Evolutionary conservation across 2,329 filamentous ascomycete species (phyloP).

Genomic region (Diaporthe vexans): DNA sequence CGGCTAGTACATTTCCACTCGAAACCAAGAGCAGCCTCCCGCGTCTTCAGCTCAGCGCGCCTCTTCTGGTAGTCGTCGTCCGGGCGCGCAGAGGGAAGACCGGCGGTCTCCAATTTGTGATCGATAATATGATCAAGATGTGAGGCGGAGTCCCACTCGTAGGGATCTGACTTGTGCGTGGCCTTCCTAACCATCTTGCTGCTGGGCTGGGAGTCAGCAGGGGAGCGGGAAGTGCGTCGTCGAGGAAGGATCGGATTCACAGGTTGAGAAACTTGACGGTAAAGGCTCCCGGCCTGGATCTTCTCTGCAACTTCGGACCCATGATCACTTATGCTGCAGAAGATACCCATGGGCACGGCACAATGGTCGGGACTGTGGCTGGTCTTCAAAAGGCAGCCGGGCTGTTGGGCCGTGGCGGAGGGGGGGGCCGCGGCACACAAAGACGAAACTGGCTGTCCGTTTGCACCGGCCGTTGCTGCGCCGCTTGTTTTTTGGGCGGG

Average conservation of each 20-base stretch:
- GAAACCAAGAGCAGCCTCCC: slow-evolving; percentile 57
- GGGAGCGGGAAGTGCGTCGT: slow-evolving; percentile 1
- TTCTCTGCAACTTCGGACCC: slow-evolving; percentile 37
- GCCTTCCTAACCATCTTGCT: slow-evolving; percentile 31
- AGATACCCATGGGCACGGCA: slow-evolving; percentile 24
- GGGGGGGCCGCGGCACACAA: neutral
- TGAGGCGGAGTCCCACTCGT: slow-evolving; percentile 33
- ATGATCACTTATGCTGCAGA: slow-evolving; percentile 37
- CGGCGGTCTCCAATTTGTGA: neutral
- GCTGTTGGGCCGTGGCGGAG: slow-evolving; percentile 10
- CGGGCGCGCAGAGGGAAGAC: neutral
- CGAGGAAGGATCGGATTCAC: slow-evolving; percentile 38
- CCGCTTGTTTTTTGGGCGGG: neutral
- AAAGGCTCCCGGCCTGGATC: slow-evolving; percentile 24
- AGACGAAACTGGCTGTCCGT: slow-evolving; percentile 13
- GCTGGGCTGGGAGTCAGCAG: slow-evolving; percentile 33
- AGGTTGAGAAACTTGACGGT: slow-evolving; percentile 37
- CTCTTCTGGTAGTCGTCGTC: slow-evolving; percentile 50
- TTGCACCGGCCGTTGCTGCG: slow-evolving; percentile 23
- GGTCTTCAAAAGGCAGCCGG: slow-evolving; percentile 8
- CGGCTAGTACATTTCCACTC: slow-evolving; percentile 53
- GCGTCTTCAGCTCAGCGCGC: slow-evolving; percentile 49
- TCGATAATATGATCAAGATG: slow-evolving; percentile 38
- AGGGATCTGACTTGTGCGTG: neutral
- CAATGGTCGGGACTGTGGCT: neutral